Evolutionary conservation across 2,329 filamentous ascomycete species (phyloP), one percentile per base, ranked within the genome.

Genomic region (Beauveria asiatica): DNA sequence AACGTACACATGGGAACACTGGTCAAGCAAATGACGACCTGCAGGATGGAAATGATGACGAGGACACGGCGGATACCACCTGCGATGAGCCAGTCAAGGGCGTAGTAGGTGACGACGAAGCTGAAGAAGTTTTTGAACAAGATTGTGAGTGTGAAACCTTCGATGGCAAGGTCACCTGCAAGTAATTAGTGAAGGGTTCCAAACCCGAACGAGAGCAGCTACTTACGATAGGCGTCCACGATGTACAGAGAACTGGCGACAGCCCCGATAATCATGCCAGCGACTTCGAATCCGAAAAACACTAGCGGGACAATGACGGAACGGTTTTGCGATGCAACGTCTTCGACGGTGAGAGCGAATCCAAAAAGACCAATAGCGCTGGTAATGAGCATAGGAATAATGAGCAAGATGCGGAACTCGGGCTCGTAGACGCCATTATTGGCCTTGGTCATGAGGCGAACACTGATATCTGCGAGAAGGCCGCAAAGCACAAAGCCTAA

Each of bases 61-160:
- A 88, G 80, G 73, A 97, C 93, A 0, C 76, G 77, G 5, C 73
- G 71, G 51, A 81, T 79, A 62, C 84, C 82, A n/a, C 86, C 83
- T 1, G 75, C 65, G 10, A 88, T 79, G 27, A 96, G 79, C 92
- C 93, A 97, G 61, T 92, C 80, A 67, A 90, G 96, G 1, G 90
- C 91, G 65, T 84, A 88, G 71, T 87, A 95, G 0, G 92, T 96
- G 60, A 97, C 77, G 7, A 85, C 84, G 67, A 95, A 97, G 64
- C 87, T 89, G 76, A 97, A 96, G 63, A 97, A 82, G 73, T 97
- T 96, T 75, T 97, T 97, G 80, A 97, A 96, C 58, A 96, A 86
- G 64, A 96, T 82, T 71, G 94, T 83, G 73, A 90, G 90, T 0
- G 92, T 96, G 71, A 96, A 96, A 7, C 86, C 89, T 74, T 97